These are phyloP conservation scores for Aspergillus wentii DNA, from an alignment of 495 filamentous ascomycete genomes.

Conservation along the genomic window DNA sequence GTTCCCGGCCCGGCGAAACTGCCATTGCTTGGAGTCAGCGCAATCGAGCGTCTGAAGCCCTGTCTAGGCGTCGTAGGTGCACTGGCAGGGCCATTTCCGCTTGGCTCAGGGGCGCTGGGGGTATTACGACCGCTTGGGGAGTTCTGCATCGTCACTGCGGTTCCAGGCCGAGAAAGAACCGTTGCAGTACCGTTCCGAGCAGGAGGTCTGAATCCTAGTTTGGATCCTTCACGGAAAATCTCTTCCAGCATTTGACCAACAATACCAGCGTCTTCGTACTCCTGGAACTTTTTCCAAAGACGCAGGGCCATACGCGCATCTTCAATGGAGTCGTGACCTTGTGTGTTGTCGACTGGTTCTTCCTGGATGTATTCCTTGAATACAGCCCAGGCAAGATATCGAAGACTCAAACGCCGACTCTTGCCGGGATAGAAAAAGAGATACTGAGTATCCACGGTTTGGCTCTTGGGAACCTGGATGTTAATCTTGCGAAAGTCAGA, in stretches of 20 bases:
- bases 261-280: conserved; percentile 81
- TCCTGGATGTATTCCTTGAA: conserved; percentile 89
- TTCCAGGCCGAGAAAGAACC: conserved; percentile 41
- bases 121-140: conserved; percentile 42
- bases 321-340: conserved; percentile 83
- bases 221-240: conserved; percentile 70
- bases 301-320: conserved; percentile 86
- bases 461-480: conserved; percentile 85
- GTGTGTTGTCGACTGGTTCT: conserved; percentile 47
- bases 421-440: conserved; percentile 67
- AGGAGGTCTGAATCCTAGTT: conserved; percentile 70
- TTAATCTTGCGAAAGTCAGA: conserved; percentile 98
- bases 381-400: conserved; percentile 82
- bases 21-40: conserved; percentile 43
- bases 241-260: conserved; percentile 69
- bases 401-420: conserved; percentile 74
- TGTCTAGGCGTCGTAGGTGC: conserved; percentile 41
- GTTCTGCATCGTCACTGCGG: conserved; percentile 39
- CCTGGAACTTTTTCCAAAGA: conserved; percentile 84
- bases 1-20: conserved; percentile 37
- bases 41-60: conserved; percentile 41
- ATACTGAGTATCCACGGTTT: conserved; percentile 90
- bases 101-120: conserved; percentile 32
- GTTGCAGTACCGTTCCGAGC: conserved; percentile 29
- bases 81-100: conserved; percentile 18